Conservation (phyloP, 2,329 filamentous ascomycete species). For the Coleophoma eucalyptorum region DNA sequence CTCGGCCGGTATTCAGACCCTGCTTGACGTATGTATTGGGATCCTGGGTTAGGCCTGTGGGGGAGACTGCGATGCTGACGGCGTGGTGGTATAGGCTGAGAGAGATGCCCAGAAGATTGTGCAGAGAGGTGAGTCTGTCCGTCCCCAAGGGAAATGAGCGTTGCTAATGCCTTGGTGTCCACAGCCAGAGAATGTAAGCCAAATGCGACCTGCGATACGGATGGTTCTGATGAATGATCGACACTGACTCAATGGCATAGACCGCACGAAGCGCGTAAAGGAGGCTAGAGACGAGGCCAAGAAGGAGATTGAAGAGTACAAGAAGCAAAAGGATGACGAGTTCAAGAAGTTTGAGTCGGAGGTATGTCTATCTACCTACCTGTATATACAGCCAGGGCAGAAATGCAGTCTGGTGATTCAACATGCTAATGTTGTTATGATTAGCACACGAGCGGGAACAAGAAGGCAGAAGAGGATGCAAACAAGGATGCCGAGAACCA, state of each 20-base stretch:
- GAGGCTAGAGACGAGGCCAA: constrained; percentile 95
- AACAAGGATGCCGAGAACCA: constrained; percentile 77
- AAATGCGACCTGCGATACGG: constrained; percentile 3
- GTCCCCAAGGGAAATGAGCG: no score
- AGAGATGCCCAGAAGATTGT: constrained; percentile 99
- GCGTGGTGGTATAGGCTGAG: constrained; percentile 65
- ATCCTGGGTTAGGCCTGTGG: not conserved
- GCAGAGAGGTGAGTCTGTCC: constrained; percentile 69
- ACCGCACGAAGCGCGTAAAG: constrained; percentile 95
- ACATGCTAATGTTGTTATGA: no score
- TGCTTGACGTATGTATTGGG: constrained; percentile 77
- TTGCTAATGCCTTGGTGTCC: not conserved
- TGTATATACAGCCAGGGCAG: not conserved
- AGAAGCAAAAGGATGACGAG: constrained; percentile 83
- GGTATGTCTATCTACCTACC: constrained; percentile 23
- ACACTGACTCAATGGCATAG: constrained; percentile 35
- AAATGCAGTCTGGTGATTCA: no score
- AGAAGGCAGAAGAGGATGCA: constrained; percentile 74
- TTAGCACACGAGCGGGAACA: constrained; percentile 90
- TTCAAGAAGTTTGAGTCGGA: constrained; percentile 91
- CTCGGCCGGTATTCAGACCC: constrained; percentile 95
- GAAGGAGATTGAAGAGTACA: constrained; percentile 95
- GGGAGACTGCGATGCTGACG: constrained; percentile 28
- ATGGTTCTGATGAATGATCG: constrained; percentile 21
- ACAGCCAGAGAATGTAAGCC: constrained; percentile 82